Conservation (phyloP, 441 rosid species). For the Eruca vesicaria region DNA sequence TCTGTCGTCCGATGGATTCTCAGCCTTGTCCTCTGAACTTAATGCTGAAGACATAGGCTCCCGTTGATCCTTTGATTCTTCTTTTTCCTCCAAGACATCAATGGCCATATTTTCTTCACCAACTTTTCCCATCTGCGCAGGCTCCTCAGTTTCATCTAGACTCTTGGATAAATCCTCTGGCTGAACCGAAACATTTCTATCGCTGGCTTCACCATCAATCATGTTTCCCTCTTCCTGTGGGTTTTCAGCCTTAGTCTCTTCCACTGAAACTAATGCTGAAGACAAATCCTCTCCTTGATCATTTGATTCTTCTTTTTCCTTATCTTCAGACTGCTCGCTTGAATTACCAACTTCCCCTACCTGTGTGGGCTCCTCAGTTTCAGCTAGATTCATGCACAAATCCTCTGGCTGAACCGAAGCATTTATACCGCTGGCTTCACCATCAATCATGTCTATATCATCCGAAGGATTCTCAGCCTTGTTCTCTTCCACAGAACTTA, state of each 20-base stretch:
- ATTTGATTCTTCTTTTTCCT: not conserved
- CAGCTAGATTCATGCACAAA: not conserved
- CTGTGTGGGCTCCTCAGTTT: not conserved
- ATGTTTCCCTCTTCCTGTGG: not conserved
- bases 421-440: not conserved
- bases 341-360: not conserved
- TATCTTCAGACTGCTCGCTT: not conserved
- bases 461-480: not conserved
- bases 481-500: not conserved
- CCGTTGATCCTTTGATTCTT: conserved; percentile 1
- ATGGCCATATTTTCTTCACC: not conserved
- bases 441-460: not conserved
- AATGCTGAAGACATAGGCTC: not conserved
- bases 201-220: not conserved
- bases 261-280: conserved; percentile 1
- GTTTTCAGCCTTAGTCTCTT: not conserved
- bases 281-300: not conserved
- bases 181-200: not conserved
- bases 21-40: not conserved
- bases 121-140: not conserved
- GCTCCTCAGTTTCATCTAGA: not conserved
- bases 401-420: not conserved
- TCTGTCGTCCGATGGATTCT: not conserved
- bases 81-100: conserved; percentile 1
- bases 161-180: not conserved